phyloP scores from a whole-genome alignment of 768 basidiomycete species.

The Boletus vinaceobasis region DNA sequence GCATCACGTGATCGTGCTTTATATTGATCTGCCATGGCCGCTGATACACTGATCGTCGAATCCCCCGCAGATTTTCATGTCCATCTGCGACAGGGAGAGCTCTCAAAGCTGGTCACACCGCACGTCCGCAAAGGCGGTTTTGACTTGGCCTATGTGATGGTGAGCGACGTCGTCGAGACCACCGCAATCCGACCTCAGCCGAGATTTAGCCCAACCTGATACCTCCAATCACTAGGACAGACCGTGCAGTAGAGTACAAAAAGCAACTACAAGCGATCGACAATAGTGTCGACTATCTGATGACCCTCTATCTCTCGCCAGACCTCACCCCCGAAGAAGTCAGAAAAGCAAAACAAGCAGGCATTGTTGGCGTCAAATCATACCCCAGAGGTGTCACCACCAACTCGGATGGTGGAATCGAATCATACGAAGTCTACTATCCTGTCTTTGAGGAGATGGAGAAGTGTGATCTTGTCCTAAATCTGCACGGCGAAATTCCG shows the following conservation, averaged over 20 bases:
- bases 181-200: conserved; percentile 9
- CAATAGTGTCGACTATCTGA: conserved; percentile 78
- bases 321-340: conserved; percentile 90
- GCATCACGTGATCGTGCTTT: conserved; percentile 31
- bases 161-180: conserved; percentile 32
- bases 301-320: conserved; percentile 94
- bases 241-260: conserved; percentile 79
- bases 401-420: conserved; percentile 93
- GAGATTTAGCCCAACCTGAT: conserved; percentile 78
- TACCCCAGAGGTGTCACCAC: conserved; percentile 98
- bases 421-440: conserved; percentile 92
- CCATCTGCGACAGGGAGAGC: conserved; percentile 84
- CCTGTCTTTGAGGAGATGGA: conserved; percentile 93
- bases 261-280: conserved; percentile 70
- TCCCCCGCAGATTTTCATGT: conserved; percentile 95
- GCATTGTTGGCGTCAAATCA: conserved; percentile 89
- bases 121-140: conserved; percentile 92
- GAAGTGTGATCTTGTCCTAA: conserved; percentile 89
- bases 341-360: conserved; percentile 78
- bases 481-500: conserved; percentile 95
- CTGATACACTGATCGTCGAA: conserved; percentile 16
- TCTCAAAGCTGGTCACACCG: conserved; percentile 81
- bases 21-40: conserved; percentile 24
- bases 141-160: conserved; percentile 94
- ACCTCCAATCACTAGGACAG: conserved; percentile 83